Base-by-base conservation (phyloP, 257 asterid genomes). In the Solanum megistacrolobum region DNA sequence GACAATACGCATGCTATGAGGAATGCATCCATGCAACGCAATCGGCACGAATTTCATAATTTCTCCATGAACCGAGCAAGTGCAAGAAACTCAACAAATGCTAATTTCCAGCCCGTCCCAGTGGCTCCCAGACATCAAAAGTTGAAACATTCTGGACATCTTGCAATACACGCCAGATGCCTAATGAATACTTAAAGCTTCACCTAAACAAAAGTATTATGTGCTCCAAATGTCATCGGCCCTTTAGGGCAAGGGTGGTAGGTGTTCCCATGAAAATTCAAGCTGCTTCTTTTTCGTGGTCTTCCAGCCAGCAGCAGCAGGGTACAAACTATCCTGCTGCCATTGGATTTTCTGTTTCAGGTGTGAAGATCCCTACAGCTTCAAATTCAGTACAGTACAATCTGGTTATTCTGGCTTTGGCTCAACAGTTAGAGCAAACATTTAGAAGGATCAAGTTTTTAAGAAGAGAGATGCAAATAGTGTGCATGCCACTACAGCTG, bases 201-300 rank as follows among this genome's bases (percentile, higher is more conserved):
- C 66, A 55, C 66, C 66, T 20, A 55, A 20, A 55, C 66, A 20
- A 20, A 55, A 55, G 66, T 55, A 55, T 55, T 55, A 55, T 55
- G 66, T 55, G 66, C 66, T 25, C 3, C 66, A 55, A 20, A 55
- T 55, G 66, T 55, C 66, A 55, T 12, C 11, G 25, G 25, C 12
- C 66, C 66, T 55, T 55, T 55, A 55, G 66, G 66, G 25, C 25
- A 55, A 20, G 25, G 25, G 66, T 88, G 91, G 86, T 86, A 20
- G 92, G 92, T 25, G 84, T 89, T 84, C 96, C 71, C 23, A 81
- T 46, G 58, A 91, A 66, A 14, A 38, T 12, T 39, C 29, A 41
- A 20, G 82, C 39, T 41, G 27, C 91, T 41, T 65, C 84, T 3
- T 25, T 31, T 39, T 87, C 85, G 9, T 3, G 89, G 62, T 62